phyloP scores from a whole-genome alignment of 352 stramenopile genomes.

The Globisporangium okanoganense region DNA sequence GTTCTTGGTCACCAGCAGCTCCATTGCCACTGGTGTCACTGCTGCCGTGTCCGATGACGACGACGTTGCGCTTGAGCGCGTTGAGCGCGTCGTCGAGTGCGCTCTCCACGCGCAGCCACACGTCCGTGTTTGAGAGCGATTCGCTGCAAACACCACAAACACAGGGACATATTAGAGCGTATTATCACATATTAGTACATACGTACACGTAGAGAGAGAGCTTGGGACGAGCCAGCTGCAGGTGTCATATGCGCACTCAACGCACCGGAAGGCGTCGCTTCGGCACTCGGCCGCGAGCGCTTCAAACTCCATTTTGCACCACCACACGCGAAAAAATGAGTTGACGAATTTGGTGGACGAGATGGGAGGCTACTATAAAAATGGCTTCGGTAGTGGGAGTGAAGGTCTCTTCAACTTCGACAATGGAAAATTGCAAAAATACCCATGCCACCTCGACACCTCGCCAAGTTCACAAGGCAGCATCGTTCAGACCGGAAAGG shows the following conservation, averaged over 20 bases:
- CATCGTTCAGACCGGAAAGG: no score
- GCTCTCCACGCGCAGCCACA: slow-evolving; percentile 17
- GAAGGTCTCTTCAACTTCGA: background rate
- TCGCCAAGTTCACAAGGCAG: background rate
- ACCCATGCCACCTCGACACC: no score
- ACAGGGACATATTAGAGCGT: background rate
- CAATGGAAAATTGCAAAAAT: background rate
- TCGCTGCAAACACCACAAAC: slow-evolving; percentile 9
- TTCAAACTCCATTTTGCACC: slow-evolving; percentile 39
- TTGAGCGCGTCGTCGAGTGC: slow-evolving; percentile 17
- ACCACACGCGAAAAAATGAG: no score
- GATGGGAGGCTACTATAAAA: background rate
- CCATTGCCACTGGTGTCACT: slow-evolving; percentile 12
- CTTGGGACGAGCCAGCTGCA: background rate
- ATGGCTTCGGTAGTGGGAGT: no score
- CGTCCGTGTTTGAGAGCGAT: slow-evolving; percentile 15
- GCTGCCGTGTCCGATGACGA: slow-evolving; percentile 3
- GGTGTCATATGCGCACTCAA: background rate
- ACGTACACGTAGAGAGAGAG: no score
- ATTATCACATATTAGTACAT: no score
- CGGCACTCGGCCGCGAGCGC: slow-evolving; percentile 51
- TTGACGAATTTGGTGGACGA: no score
- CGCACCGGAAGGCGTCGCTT: slow-evolving; percentile 45
- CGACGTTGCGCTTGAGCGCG: slow-evolving; percentile 14
- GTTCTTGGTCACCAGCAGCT: background rate